These are phyloP conservation scores for Ceratobasidium sp. DNA, from an alignment of 1,284 basidiomycete genomes.

Conservation along the genomic window DNA sequence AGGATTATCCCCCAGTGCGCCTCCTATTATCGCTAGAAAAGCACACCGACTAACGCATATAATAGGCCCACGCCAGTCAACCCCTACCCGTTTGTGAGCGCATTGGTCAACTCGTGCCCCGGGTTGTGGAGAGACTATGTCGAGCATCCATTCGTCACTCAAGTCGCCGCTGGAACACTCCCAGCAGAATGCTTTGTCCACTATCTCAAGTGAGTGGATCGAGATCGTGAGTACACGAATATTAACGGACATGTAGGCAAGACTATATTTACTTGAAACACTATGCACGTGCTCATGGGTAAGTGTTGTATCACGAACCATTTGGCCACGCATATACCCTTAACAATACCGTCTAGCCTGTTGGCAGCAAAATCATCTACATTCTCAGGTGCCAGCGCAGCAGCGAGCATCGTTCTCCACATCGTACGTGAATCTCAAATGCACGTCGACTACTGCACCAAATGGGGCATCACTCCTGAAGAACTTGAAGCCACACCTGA, in stretches of 20 bases:
- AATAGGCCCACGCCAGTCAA: conserved; percentile 64
- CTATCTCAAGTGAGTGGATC: conserved; percentile 73
- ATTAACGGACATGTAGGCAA: conserved; percentile 57
- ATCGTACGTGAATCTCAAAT: conserved; percentile 74
- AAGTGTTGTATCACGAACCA: conserved; percentile 44
- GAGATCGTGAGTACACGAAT: not conserved
- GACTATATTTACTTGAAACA: conserved; percentile 79
- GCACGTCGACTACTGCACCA: conserved; percentile 71
- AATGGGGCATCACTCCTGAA: conserved; percentile 68
- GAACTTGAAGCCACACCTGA: conserved; percentile 70
- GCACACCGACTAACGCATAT: conserved; percentile 4
- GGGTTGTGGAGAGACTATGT: conserved; percentile 75
- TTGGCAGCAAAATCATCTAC: conserved; percentile 76
- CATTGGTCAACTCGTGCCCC: conserved; percentile 66
- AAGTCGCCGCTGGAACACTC: conserved; percentile 74
- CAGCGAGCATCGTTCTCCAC: conserved; percentile 69
- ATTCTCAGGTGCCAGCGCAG: conserved; percentile 68
- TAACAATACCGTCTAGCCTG: conserved; percentile 55
- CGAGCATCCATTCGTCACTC: conserved; percentile 80
- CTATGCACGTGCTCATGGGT: conserved; percentile 77
- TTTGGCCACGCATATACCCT: not conserved
- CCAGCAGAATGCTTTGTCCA: conserved; percentile 72
- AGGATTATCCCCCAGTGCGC: conserved; percentile 63
- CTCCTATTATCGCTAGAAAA: not conserved
- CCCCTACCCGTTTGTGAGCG: conserved; percentile 71